Conservation (phyloP, 2,329 filamentous ascomycete genomes). For the Phyllosticta paracitricarpa region DNA sequence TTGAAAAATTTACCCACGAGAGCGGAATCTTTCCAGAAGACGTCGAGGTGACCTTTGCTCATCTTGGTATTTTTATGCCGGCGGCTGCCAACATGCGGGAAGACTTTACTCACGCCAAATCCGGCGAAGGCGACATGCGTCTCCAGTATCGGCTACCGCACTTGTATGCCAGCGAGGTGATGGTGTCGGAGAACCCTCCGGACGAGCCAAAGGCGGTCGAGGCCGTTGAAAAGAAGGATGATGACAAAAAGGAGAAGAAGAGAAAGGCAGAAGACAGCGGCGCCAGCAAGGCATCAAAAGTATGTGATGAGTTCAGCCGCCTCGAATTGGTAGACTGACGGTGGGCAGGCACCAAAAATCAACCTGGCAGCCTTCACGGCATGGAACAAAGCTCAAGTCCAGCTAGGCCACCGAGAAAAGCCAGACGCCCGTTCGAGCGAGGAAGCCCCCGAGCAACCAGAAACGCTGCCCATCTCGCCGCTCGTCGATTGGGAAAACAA, state of each 20-base stretch:
- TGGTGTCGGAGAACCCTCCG: constrained; percentile 4
- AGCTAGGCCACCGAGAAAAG: neutral
- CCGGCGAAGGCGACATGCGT: constrained; percentile 1
- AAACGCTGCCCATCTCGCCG: neutral
- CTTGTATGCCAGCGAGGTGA: constrained; percentile 1
- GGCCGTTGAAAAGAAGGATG: neutral
- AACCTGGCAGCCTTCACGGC: neutral
- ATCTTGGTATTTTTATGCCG: constrained; percentile 10
- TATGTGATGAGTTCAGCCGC: neutral
- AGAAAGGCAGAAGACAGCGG: constrained; percentile 5
- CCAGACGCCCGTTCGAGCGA: neutral
- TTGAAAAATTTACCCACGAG: constrained; percentile 46
- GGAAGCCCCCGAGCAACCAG: neutral
- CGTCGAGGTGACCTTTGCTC: constrained; percentile 1
- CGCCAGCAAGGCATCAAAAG: neutral
- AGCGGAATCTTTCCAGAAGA: constrained; percentile 15
- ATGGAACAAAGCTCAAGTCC: neutral
- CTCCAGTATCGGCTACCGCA: constrained; percentile 6
- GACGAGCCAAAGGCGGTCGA: constrained; percentile 1
- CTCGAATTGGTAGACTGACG: neutral
- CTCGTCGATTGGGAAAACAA: constrained; percentile 1
- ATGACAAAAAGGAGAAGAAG: constrained; percentile 6
- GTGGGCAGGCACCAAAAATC: neutral
- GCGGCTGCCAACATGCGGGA: neutral
- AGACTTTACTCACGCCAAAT: constrained; percentile 1